phyloP scores from a whole-genome alignment of 257 asterid genomes.

The Nicotiana otophora region DNA sequence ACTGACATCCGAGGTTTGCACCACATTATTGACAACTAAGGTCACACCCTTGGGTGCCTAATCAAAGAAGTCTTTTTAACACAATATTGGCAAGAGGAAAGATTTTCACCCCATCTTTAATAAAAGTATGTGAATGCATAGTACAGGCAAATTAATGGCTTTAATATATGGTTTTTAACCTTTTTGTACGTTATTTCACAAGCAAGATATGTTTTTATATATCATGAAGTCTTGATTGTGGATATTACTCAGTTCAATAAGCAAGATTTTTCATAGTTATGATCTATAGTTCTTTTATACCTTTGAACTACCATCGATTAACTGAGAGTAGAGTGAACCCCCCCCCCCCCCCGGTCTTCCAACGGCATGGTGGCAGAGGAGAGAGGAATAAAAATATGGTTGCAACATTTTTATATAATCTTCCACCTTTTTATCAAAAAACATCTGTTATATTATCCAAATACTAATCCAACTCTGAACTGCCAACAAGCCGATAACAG shows the following conservation, averaged over 20 bases:
- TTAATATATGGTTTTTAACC: background rate
- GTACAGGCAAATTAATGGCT: background rate
- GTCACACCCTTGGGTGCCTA: background rate
- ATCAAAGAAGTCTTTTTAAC: background rate
- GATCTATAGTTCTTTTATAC: background rate
- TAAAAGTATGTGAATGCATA: background rate
- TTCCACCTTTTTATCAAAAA: no score
- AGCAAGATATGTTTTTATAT: no score
- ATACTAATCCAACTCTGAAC: background rate
- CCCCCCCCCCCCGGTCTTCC: background rate
- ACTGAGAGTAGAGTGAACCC: background rate
- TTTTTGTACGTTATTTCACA: no score
- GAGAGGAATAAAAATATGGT: no score
- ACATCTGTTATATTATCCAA: background rate
- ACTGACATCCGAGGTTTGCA: background rate
- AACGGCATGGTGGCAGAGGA: no score
- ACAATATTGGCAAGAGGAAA: background rate
- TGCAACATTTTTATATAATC: no score
- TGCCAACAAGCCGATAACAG: background rate
- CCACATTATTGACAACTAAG: background rate
- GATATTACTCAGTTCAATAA: no score
- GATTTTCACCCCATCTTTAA: background rate
- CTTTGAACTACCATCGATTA: background rate
- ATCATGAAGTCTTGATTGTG: no score
- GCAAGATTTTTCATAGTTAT: background rate